These are phyloP conservation scores for Microcyclospora pomicola DNA, from an alignment of 2,329 filamentous ascomycete genomes.

Conservation along the genomic window DNA sequence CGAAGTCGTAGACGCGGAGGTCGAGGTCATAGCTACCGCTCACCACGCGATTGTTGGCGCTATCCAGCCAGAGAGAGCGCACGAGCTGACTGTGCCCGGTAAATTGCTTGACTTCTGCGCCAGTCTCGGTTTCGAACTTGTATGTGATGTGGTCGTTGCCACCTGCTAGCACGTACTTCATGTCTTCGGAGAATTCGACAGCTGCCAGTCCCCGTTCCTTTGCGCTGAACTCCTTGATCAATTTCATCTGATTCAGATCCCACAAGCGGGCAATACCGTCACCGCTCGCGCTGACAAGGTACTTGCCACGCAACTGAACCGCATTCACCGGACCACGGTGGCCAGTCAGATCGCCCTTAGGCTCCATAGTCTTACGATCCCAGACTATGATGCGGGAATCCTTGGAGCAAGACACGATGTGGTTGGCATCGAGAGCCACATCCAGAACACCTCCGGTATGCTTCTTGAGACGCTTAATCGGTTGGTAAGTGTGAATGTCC, in stretches of 20 bases:
- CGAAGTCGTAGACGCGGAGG: conserved; percentile 87
- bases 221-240: conserved; percentile 77
- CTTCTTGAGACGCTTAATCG: conserved; percentile 61
- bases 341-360: conserved; percentile 67
- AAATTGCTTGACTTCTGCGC: conserved; percentile 67
- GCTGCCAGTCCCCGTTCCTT: conserved; percentile 91
- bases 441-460: conserved; percentile 86
- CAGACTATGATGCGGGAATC: conserved; percentile 89
- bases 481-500: conserved; percentile 67
- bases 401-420: conserved; percentile 96
- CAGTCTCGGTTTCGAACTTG: conserved; percentile 88
- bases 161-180: conserved; percentile 81
- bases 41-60: conserved; percentile 68
- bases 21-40: conserved; percentile 91
- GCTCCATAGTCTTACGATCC: conserved; percentile 65
- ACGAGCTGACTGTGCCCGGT: conserved; percentile 76
- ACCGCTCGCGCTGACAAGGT: conserved; percentile 83
- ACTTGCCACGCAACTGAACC: conserved; percentile 84
- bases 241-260: conserved; percentile 80
- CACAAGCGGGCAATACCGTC: conserved; percentile 90
- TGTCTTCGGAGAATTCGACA: conserved; percentile 90
- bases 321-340: conserved; percentile 91
- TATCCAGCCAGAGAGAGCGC: conserved; percentile 81
- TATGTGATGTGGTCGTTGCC: conserved; percentile 94
- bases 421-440: conserved; percentile 77